Conservation (phyloP, 2,329 filamentous ascomycete genomes). For the Mariannaea elegans region DNA sequence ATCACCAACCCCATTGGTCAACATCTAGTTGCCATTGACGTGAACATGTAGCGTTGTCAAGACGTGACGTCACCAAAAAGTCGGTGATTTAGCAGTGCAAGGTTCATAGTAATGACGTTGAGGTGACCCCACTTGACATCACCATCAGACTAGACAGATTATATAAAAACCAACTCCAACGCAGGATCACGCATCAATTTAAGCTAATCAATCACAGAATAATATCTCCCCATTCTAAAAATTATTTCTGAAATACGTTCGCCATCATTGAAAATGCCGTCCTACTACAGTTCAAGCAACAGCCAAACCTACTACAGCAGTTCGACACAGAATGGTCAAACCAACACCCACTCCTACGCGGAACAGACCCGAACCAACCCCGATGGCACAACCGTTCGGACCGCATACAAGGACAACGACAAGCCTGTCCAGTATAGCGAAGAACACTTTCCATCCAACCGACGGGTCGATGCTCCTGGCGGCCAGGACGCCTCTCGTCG, state of each 20-base stretch:
- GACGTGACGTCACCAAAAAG: background rate
- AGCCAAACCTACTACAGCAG: background rate
- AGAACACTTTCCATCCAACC: background rate
- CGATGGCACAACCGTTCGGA: conserved; percentile 8
- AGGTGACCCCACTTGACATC: background rate
- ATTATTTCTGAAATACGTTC: background rate
- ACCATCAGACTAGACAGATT: background rate
- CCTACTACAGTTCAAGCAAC: conserved; percentile 3
- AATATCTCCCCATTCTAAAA: background rate
- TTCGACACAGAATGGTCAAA: background rate
- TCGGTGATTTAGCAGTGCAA: background rate
- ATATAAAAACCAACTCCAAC: background rate
- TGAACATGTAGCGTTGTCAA: background rate
- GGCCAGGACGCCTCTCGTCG: background rate
- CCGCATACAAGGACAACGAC: conserved; percentile 3
- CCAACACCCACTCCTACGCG: background rate
- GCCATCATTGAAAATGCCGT: conserved; percentile 1
- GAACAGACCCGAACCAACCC: background rate
- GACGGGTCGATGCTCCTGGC: background rate
- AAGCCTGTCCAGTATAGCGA: conserved; percentile 3
- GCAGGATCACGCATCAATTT: no score
- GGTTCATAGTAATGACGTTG: background rate
- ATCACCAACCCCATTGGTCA: no score
- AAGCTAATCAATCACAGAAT: background rate
- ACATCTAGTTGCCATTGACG: no score